These are phyloP conservation scores for Boletus huronensis DNA, from an alignment of 768 basidiomycete genomes.

Conservation along the genomic window DNA sequence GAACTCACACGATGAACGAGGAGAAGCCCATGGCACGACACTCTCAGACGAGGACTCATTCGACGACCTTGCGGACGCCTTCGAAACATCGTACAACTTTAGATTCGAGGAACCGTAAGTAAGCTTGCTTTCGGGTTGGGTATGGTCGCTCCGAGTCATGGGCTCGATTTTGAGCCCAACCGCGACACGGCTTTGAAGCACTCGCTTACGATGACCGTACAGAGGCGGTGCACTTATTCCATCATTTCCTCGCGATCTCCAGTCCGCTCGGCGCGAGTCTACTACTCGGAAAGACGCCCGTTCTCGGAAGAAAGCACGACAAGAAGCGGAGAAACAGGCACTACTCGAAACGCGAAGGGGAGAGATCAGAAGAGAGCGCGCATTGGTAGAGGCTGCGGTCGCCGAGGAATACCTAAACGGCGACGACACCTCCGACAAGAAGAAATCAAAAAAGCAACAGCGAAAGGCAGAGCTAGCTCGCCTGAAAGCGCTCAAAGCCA, in stretches of 20 bases:
- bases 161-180: not conserved
- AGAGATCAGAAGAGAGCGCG: slow-evolving; percentile 71
- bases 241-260: slow-evolving; percentile 72
- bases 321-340: slow-evolving; percentile 58
- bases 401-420: slow-evolving; percentile 69
- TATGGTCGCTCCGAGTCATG: not conserved
- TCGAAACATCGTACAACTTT: slow-evolving; percentile 97
- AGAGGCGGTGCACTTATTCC: slow-evolving; percentile 65
- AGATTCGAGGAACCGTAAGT: slow-evolving; percentile 94
- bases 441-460: slow-evolving; percentile 20
- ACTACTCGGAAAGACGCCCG: slow-evolving; percentile 84
- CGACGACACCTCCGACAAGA: slow-evolving; percentile 61
- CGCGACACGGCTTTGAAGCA: not conserved
- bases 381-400: slow-evolving; percentile 59
- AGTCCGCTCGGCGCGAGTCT: slow-evolving; percentile 68
- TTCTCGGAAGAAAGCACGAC: slow-evolving; percentile 68
- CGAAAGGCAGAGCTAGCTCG: slow-evolving; percentile 74
- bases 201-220: slow-evolving; percentile 3
- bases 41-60: slow-evolving; percentile 68
- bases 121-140: not conserved
- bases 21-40: slow-evolving; percentile 31
- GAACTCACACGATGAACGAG: slow-evolving; percentile 18
- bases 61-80: slow-evolving; percentile 86
- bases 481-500: slow-evolving; percentile 79
- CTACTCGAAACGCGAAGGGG: slow-evolving; percentile 82